These are phyloP conservation scores for Neurospora tetraspora DNA, from an alignment of 495 filamentous ascomycete genomes.

Conservation along the genomic window DNA sequence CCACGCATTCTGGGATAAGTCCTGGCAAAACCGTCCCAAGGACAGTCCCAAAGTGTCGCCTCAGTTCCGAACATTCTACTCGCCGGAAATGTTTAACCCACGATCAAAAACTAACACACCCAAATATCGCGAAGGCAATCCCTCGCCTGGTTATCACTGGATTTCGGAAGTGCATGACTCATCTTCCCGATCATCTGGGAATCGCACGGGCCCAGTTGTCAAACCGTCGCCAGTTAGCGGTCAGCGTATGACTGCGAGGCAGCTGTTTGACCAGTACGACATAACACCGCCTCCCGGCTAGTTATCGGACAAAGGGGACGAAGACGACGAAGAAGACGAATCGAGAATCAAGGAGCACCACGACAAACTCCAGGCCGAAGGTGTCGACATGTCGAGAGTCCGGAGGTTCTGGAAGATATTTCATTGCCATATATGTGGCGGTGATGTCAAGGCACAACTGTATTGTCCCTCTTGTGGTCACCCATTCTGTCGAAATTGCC, in stretches of 20 bases:
- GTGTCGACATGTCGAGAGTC: not conserved
- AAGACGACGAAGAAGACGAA: conserved; percentile 16
- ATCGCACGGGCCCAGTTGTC: not conserved
- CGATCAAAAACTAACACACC: not conserved
- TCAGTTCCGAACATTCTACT: not conserved
- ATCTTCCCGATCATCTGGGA: not conserved
- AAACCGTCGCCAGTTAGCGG: not conserved
- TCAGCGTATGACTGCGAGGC: conserved; percentile 9
- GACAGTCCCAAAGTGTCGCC: not conserved
- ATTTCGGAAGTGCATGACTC: not conserved
- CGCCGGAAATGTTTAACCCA: not conserved
- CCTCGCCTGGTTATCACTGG: not conserved
- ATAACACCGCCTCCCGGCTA: conserved; percentile 27
- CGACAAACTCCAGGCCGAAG: not conserved
- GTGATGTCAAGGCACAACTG: conserved; percentile 20
- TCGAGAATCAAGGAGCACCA: conserved; percentile 15
- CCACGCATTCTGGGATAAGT: not conserved
- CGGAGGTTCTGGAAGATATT: conserved; percentile 16
- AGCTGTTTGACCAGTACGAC: conserved; percentile 26
- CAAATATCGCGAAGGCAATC: not conserved
- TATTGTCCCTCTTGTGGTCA: conserved; percentile 31
- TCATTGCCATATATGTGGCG: conserved; percentile 33
- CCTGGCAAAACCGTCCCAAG: not conserved
- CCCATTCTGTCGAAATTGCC: conserved; percentile 23
- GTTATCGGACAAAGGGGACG: conserved; percentile 29